Evolutionary conservation across 768 basidiomycete genomes (phyloP), one percentile per base, ranked within the genome.

Genomic region (Boletus patriciae): DNA sequence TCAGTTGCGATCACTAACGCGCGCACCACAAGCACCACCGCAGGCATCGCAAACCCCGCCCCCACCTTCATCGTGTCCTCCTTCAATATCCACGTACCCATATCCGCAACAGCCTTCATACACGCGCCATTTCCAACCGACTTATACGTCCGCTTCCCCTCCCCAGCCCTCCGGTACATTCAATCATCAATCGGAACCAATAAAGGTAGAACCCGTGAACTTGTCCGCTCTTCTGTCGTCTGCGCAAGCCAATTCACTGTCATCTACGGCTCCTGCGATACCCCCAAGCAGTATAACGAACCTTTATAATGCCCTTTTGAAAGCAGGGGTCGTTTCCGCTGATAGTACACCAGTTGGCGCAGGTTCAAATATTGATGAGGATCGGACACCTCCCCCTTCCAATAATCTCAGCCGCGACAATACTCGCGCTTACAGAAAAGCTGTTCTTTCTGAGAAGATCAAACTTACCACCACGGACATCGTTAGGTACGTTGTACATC

Each of bases 251-350:
- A 62, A 66, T 59, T 59, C 63, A 40, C 37, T 63, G 3, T 48
- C 71, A 10, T 54, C 69, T 6, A 60, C 70, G 13, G 54, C 64
- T n/a, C 49, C 71, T 3, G 50, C 66, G 4, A 33, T 62, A 4
- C 61, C 73, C 21, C 52, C 68, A 3, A 66, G 49, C 62, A 79
- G 79, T 63, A 83, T 90, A 55, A 68, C 81, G 33, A 81, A 78
- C 66, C 75, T 92, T 36, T 80, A 86, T 57, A 84, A 83, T 42
- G 84, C 86, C 3, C 78, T 94, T 25, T 68, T 91, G 51, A 90
- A 87, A 71, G 87, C 91, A n/a, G 92, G 92, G 54, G 81, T 92
- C 10, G 83, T 92, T 23, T 78, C 84, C 25, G 74, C 79, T 40
- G 78, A 75, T 43, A 77, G 75, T 37, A 83, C 84, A 19, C 80